Evolutionary conservation across 176 grass and related monocot genomes (phyloP), one percentile per base, ranked within the genome.

Genomic region (Poa annua): DNA sequence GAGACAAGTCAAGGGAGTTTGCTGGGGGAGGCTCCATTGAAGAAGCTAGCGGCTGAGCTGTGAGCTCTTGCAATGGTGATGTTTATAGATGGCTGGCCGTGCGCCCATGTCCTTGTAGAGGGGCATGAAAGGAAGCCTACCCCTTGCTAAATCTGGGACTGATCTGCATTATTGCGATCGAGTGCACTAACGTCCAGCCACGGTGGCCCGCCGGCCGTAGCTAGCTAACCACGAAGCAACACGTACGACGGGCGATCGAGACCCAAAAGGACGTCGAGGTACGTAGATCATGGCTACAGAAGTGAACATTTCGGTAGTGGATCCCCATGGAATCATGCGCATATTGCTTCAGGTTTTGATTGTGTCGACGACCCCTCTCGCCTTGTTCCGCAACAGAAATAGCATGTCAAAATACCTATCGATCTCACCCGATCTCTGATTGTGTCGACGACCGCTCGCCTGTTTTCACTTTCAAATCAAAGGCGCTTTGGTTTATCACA

Each of bases 281-380:
- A 72, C 42, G 68, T 8, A 22, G 11, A 47, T 47, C 68, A 48
- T 71, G 68, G 41, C 41, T 71, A 71, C 68, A 72, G 68, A 71
- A 14, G 68, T 71, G 21, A 48, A 72, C 13, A 72, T 21, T 72
- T 48, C 13, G 69, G 3, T 47, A 45, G 42, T 48, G 68, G 59
- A 63, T 12, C 14, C 4, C 60, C 60, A 63, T 63, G 61, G 3
- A 6, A 64, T 64, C 6, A 64, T 33, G 5, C 25, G 61, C 14
- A 16, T 7, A 2, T 33, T 32, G 26, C 0, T 33, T 64, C 6
- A 64, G 13, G 61, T 33, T 32, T 64, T 7, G 13, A 60, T 16
- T 64, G 61, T 33, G 61, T 33, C 61, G 26, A 5, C 12, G 26
- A 64, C 25, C 61, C 35, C 35, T 6, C 44, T 47, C 11, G 44